Conservation (phyloP, 2,329 filamentous ascomycete genomes). For the Gaeumannomyces sp. region DNA sequence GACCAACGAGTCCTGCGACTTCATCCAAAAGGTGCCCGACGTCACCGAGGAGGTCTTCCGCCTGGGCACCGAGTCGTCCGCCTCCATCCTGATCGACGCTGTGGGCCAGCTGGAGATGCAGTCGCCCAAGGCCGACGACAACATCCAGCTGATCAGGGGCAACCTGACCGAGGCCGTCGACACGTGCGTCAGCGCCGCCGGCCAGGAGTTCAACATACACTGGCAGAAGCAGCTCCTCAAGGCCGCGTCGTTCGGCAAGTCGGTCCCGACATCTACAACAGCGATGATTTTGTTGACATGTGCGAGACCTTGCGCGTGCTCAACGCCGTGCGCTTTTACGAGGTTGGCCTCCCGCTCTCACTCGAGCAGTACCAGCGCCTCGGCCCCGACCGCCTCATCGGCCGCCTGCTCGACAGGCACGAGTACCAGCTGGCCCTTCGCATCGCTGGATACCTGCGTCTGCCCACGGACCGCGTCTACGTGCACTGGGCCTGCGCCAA, state of each 20-base stretch:
- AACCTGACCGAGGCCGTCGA: conserved; percentile 90
- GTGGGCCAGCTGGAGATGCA: conserved; percentile 86
- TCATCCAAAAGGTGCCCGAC: conserved; percentile 86
- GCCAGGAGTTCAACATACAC: conserved; percentile 80
- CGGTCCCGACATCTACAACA: conserved; percentile 92
- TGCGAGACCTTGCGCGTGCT: conserved; percentile 88
- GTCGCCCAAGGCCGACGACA: conserved; percentile 94
- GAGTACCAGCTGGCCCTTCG: conserved; percentile 88
- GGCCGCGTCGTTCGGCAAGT: conserved; percentile 95
- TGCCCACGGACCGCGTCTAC: conserved; percentile 85
- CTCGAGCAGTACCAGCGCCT: conserved; percentile 92
- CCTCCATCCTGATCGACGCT: conserved; percentile 89
- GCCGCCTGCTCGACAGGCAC: conserved; percentile 77
- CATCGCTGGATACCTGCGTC: conserved; percentile 77
- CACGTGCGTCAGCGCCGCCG: conserved; percentile 86
- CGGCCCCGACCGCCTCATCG: conserved; percentile 81
- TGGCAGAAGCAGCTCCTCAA: conserved; percentile 97
- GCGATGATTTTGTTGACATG: conserved; percentile 98
- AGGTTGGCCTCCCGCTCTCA: conserved; percentile 82
- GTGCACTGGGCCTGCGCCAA: conserved; percentile 97
- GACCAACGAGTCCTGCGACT: conserved; percentile 93
- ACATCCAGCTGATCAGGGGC: conserved; percentile 87
- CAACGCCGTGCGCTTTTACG: conserved; percentile 87
- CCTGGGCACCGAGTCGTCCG: conserved; percentile 78
- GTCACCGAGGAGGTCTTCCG: conserved; percentile 86